A percentile compares a stretch with the other conserved stretches of the same genome.
phyloP scores from a whole-genome alignment of 2,329 filamentous ascomycete genomes.

The Xylaria hypoxylon region DNA sequence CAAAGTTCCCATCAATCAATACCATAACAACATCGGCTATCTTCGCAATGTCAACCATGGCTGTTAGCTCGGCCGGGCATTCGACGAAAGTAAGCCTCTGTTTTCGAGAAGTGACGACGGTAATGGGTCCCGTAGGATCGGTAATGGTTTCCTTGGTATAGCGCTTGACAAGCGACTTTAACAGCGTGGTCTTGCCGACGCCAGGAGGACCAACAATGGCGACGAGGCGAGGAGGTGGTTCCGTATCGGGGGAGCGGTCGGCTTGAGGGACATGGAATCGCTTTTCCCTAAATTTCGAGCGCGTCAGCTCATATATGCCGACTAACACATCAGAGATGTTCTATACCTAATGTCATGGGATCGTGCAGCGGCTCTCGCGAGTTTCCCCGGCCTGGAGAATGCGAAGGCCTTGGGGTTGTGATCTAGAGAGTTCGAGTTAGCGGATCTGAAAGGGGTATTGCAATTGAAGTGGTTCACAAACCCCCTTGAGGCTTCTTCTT shows the following conservation, averaged over 20 bases:
- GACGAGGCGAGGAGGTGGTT: conserved; percentile 92
- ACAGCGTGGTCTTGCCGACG: conserved; percentile 92
- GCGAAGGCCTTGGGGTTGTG: conserved; percentile 92
- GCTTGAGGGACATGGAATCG: conserved; percentile 95
- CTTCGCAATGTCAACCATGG: conserved; percentile 97
- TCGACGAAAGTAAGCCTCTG: conserved; percentile 95
- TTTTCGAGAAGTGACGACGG: conserved; percentile 95
- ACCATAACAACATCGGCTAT: conserved; percentile 96
- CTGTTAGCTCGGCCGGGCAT: conserved; percentile 95
- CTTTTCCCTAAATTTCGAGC: conserved; percentile 81
- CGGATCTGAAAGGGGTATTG: background rate
- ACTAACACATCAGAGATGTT: background rate
- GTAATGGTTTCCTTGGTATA: conserved; percentile 90
- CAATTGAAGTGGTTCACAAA: conserved; percentile 48
- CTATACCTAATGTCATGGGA: conserved; percentile 47
- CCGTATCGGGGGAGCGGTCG: conserved; percentile 88
- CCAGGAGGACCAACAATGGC: conserved; percentile 95
- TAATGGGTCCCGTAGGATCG: conserved; percentile 90
- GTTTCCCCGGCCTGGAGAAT: conserved; percentile 82
- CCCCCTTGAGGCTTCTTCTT: conserved; percentile 81
- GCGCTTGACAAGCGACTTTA: conserved; percentile 83
- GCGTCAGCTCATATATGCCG: conserved; percentile 10
- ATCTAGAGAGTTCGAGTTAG: conserved; percentile 60
- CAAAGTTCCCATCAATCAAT: conserved; percentile 99
- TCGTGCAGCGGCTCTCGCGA: conserved; percentile 79